phyloP scores from a whole-genome alignment of 257 asterid genomes.

The Fraxinus americana region DNA sequence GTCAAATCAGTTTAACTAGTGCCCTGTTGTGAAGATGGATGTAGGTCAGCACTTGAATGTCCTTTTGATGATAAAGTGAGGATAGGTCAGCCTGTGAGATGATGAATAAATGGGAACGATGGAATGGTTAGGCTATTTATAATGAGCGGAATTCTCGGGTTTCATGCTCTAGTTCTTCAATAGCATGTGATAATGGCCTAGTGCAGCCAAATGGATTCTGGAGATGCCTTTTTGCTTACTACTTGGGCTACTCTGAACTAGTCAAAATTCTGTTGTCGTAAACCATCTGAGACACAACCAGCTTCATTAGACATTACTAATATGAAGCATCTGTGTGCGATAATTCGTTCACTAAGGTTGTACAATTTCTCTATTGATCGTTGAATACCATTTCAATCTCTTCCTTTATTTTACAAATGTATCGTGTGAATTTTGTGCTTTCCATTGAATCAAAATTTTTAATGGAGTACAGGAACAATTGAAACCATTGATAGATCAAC shows the following conservation, averaged over 20 bases:
- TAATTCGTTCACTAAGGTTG: background rate
- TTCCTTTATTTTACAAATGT: background rate
- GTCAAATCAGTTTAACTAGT: background rate
- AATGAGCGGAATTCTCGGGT: background rate
- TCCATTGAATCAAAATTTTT: background rate
- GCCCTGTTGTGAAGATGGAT: background rate
- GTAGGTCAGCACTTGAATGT: background rate
- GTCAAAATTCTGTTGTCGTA: background rate
- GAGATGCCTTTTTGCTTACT: background rate
- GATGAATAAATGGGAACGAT: background rate
- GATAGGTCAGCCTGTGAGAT: background rate
- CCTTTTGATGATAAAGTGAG: background rate
- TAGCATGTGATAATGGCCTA: background rate
- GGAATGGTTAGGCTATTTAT: background rate
- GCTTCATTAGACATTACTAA: background rate
- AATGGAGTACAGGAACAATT: conserved; percentile 63
- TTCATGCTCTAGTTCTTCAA: background rate
- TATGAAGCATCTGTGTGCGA: background rate
- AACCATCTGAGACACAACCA: background rate
- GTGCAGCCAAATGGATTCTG: background rate
- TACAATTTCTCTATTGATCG: background rate
- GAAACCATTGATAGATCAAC: conserved; percentile 82
- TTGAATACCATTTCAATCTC: background rate
- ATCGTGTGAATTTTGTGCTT: background rate
- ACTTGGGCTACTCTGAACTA: background rate